These are phyloP conservation scores for Candida buenavistaensis DNA, from an alignment of 1,139 yeast species.

Conservation along the genomic window DNA sequence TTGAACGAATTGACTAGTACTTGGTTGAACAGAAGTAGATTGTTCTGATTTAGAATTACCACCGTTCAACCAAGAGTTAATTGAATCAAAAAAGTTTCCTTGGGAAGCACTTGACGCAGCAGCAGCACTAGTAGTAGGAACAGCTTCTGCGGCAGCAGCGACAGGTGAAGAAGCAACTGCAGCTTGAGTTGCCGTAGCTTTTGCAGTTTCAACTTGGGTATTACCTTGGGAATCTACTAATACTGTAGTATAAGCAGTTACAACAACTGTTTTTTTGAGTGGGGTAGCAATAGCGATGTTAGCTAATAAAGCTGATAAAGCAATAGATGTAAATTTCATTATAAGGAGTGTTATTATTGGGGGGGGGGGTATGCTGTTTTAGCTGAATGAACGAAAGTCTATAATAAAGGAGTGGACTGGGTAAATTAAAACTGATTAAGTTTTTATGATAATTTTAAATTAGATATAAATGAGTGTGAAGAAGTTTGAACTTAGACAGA, in stretches of 20 bases:
- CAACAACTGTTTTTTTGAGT: constrained; percentile 20
- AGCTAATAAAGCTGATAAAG: constrained; percentile 14
- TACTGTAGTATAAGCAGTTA: constrained; percentile 19
- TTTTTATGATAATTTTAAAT: too few relatives aligned
- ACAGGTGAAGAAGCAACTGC: constrained; percentile 14
- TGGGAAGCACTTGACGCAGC: constrained; percentile 18
- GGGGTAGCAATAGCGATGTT: constrained; percentile 21
- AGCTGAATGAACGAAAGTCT: constrained; percentile 1
- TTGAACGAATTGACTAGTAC: not conserved
- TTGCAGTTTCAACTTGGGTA: constrained; percentile 10
- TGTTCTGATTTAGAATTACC: too few relatives aligned
- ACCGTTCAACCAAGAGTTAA: constrained; percentile 12
- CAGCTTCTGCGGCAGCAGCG: constrained; percentile 15
- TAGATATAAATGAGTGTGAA: constrained; percentile 2
- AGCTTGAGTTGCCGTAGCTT: constrained; percentile 9
- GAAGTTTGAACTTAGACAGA: not conserved
- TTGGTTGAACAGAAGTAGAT: constrained; percentile 4
- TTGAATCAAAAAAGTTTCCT: constrained; percentile 10
- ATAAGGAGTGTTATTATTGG: constrained; percentile 4
- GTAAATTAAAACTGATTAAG: not conserved
- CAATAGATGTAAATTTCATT: constrained; percentile 19
- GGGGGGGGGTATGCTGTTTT: not conserved
- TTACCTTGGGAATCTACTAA: constrained; percentile 14
- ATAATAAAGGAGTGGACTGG: constrained; percentile 2
- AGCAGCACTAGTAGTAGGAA: constrained; percentile 13